Evolutionary conservation across 331 rosid genomes (phyloP), one percentile per base, ranked within the genome.

Genomic region (Stylosanthes scabra): DNA sequence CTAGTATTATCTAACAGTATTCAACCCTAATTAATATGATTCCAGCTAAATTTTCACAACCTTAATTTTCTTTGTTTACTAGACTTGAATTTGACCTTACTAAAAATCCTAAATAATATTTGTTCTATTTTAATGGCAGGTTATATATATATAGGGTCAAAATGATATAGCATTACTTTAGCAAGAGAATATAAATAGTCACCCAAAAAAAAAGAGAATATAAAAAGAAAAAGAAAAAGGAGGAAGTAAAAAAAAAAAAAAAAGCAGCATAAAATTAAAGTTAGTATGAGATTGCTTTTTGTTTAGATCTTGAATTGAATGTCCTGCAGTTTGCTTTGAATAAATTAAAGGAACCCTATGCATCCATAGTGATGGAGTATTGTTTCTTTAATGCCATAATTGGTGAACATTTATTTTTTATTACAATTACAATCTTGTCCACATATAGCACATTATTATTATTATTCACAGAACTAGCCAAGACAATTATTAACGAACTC

Each of bases 241-340:
- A 4, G 6, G 25, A 20, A 12, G 31, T 34, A 51, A 5, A 45
- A 20, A 1, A 3, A 34, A 3, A 34, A 34, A 34, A 34, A 34
- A 34, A 34, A 34, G 39, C 3, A 34, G 39, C 39, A 54, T 2
- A 12, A 20, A 64, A 28, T 5, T 42, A 50, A 73, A 40, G 56
- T 74, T 73, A 50, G 44, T 6, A 31, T 40, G 63, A 39, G 44
- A 51, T 50, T 62, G 8, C 60, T 57, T 66, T 58, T 13, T 76
- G 55, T 45, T 13, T 12, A 67, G 52, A 45, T 13, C 41, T 20
- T 20, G 25, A 20, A 20, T 59, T 58, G 59, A 76, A 49, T 12
- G 11, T 57, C 6, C 37, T 67, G 1, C 29, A 7, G 11, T 58
- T 31, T 44, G 15, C 12, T 61, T 42, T 58, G 57, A 51, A 51